Evolutionary conservation across 441 rosid genomes (phyloP).

Genomic region (Populus hybrid): DNA sequence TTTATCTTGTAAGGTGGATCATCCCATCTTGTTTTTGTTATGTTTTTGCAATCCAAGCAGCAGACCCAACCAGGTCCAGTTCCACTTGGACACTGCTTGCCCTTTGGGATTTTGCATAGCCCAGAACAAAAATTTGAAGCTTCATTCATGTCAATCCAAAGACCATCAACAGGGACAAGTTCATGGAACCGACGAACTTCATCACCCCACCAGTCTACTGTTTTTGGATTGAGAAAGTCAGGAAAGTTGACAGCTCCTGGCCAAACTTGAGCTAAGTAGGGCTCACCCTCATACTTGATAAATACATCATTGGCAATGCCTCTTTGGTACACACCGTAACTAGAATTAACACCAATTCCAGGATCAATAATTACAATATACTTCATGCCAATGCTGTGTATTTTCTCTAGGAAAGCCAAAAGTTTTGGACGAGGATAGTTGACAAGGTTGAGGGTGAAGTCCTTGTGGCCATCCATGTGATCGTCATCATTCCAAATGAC

Average conservation of each 20-base stretch:
- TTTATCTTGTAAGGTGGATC: constrained; percentile 98
- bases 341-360: constrained; percentile 76
- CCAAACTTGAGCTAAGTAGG: constrained; percentile 94
- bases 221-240: constrained; percentile 91
- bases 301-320: constrained; percentile 84
- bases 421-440: constrained; percentile 79
- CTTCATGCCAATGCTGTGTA: constrained; percentile 86
- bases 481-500: constrained; percentile 97
- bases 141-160: constrained; percentile 98
- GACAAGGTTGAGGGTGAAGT: constrained; percentile 72
- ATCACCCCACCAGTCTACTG: constrained; percentile 91
- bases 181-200: constrained; percentile 85
- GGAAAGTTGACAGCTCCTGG: constrained; percentile 94
- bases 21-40: constrained; percentile 83
- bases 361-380: constrained; percentile 88
- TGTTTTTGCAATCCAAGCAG: constrained; percentile 96
- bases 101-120: constrained; percentile 66
- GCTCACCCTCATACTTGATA: constrained; percentile 83
- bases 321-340: constrained; percentile 76
- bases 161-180: constrained; percentile 92
- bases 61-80: constrained; percentile 94
- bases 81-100: constrained; percentile 70
- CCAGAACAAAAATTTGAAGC: constrained; percentile 91
- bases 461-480: constrained; percentile 94
- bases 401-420: constrained; percentile 72